These are phyloP conservation scores for Hypomyces rosellus DNA, from an alignment of 2,329 filamentous ascomycete species.

Conservation along the genomic window DNA sequence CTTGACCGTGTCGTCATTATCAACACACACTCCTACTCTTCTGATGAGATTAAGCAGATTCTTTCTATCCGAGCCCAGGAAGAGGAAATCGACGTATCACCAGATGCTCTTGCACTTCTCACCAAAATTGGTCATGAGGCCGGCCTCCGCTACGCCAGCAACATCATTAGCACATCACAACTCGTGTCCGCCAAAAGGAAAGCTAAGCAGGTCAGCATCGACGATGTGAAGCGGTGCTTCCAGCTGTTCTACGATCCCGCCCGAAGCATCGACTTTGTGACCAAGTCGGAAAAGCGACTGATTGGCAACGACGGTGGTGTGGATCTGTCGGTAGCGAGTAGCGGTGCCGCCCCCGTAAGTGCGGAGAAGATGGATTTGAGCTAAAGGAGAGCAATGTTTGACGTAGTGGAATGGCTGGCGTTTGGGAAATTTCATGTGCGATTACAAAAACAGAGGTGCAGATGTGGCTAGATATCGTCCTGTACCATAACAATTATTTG, in stretches of 20 bases:
- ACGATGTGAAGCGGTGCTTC: slow-evolving; percentile 91
- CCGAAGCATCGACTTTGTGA: slow-evolving; percentile 84
- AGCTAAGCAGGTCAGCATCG: slow-evolving; percentile 73
- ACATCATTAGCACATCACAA: slow-evolving; percentile 91
- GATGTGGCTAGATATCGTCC: no score
- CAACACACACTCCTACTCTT: slow-evolving; percentile 77
- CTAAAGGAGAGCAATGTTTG: slow-evolving; percentile 20
- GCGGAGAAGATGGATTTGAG: slow-evolving; percentile 41
- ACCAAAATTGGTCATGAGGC: slow-evolving; percentile 95
- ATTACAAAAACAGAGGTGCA: no score
- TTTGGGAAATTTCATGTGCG: background rate
- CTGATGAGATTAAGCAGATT: slow-evolving; percentile 87
- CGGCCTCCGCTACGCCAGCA: slow-evolving; percentile 91
- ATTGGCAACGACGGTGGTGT: slow-evolving; percentile 83
- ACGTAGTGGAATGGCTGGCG: background rate
- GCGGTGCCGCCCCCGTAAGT: slow-evolving; percentile 11
- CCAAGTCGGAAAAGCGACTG: slow-evolving; percentile 83
- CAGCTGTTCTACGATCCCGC: slow-evolving; percentile 86
- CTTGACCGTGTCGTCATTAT: slow-evolving; percentile 94
- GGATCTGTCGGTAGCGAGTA: slow-evolving; percentile 51
- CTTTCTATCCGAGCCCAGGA: slow-evolving; percentile 88
- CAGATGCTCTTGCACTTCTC: slow-evolving; percentile 84
- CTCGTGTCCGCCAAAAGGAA: slow-evolving; percentile 80
- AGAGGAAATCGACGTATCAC: slow-evolving; percentile 86
- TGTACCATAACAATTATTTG: no score